A percentile compares a stretch with the other conserved stretches of the same genome.
phyloP scores from a whole-genome alignment of 768 basidiomycete genomes.

The Amanita muscaria region DNA sequence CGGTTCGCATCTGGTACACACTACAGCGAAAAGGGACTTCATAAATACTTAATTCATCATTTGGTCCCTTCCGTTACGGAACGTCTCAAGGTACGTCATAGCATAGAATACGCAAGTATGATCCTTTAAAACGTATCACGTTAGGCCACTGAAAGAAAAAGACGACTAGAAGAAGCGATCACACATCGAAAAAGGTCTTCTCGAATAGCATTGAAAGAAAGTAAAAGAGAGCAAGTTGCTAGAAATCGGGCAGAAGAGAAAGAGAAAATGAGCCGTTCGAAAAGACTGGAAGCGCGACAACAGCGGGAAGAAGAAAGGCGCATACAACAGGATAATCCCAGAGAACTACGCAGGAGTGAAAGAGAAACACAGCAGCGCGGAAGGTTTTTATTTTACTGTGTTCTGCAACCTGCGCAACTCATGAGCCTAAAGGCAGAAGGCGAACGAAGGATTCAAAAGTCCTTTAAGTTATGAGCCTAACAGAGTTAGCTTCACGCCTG shows the following conservation, averaged over 20 bases:
- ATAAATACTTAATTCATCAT: constrained; percentile 53
- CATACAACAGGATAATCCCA: constrained; percentile 44
- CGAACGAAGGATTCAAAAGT: not conserved
- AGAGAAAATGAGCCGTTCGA: constrained; percentile 56
- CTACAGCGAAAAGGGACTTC: constrained; percentile 72
- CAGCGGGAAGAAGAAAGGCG: constrained; percentile 51
- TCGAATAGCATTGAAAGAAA: constrained; percentile 75
- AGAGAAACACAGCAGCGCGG: constrained; percentile 33
- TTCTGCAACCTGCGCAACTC: not conserved
- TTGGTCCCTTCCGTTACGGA: constrained; percentile 66
- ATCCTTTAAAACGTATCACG: constrained; percentile 3
- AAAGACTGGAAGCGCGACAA: constrained; percentile 46
- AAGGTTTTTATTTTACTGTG: constrained; percentile 13
- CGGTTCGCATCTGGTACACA: constrained; percentile 71
- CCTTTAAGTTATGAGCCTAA: no score
- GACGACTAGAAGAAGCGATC: constrained; percentile 63
- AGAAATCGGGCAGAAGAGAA: constrained; percentile 55
- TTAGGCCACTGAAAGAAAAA: constrained; percentile 57
- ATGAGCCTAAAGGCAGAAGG: not conserved
- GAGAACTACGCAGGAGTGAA: constrained; percentile 45
- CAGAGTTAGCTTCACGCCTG: no score
- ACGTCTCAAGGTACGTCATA: constrained; percentile 48
- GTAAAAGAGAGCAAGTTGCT: constrained; percentile 70
- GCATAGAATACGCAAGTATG: not conserved
- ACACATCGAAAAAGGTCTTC: constrained; percentile 87